Percentiles rank a stretch among this genome's conserved stretches.
phyloP scores from a whole-genome alignment of 768 basidiomycete genomes.

The Asterophora parasitica region DNA sequence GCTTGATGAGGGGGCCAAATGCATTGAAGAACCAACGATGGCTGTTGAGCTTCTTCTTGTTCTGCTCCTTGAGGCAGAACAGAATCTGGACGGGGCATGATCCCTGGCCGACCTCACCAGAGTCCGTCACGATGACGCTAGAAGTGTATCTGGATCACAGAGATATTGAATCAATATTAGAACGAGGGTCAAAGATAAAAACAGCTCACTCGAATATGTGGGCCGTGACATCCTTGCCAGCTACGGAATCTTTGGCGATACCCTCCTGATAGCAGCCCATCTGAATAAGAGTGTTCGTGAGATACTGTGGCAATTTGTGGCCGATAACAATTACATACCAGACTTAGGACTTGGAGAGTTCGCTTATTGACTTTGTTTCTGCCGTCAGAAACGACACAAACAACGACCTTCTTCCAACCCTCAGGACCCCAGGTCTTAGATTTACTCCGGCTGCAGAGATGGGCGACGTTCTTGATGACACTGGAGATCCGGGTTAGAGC shows the following conservation, averaged over 20 bases:
- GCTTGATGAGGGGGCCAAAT: constrained; percentile 80
- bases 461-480: constrained; percentile 83
- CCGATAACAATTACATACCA: constrained; percentile 46
- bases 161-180: constrained; percentile 1
- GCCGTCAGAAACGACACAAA: constrained; percentile 84
- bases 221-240: constrained; percentile 86
- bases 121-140: constrained; percentile 70
- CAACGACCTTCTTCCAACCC: constrained; percentile 88
- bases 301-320: constrained; percentile 1
- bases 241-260: constrained; percentile 84
- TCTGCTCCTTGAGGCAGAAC: constrained; percentile 92
- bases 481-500: constrained; percentile 29
- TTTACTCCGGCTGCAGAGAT: constrained; percentile 62
- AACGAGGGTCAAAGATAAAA: neutral
- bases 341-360: constrained; percentile 82
- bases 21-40: constrained; percentile 99
- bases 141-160: constrained; percentile 58
- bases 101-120: constrained; percentile 74
- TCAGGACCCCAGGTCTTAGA: constrained; percentile 85
- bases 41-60: constrained; percentile 95
- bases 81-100: constrained; percentile 80
- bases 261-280: constrained; percentile 90
- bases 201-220: constrained; percentile 81
- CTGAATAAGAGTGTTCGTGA: constrained; percentile 25
- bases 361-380: constrained; percentile 85